Evolutionary conservation across 306 rosid genomes (phyloP).

Genomic region (Malus asiatica): DNA sequence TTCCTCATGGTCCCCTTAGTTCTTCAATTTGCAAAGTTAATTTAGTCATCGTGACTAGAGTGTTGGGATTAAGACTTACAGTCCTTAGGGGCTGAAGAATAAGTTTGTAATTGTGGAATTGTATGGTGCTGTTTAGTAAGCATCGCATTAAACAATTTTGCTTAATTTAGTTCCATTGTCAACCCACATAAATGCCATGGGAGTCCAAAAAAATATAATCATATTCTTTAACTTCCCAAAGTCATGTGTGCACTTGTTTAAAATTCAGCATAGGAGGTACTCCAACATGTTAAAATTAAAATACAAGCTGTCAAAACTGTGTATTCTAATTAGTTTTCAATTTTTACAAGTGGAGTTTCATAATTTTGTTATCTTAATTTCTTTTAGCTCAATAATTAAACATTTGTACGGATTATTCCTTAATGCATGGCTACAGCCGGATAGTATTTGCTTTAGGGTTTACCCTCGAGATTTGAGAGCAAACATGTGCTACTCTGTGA

Average conservation of each 20-base stretch:
- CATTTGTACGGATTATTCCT: background rate
- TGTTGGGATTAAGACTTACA: no score
- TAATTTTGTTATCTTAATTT: background rate
- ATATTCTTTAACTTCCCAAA: background rate
- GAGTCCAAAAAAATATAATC: background rate
- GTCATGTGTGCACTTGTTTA: background rate
- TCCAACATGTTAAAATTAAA: background rate
- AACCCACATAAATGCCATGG: constrained; percentile 3
- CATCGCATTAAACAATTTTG: background rate
- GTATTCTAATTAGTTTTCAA: background rate
- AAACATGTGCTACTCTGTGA: background rate
- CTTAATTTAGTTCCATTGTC: background rate
- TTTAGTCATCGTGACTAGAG: no score
- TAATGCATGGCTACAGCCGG: background rate
- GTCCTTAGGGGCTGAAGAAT: no score
- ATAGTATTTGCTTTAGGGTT: background rate
- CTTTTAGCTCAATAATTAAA: background rate
- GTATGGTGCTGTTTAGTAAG: background rate
- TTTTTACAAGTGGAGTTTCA: background rate
- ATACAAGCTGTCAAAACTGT: background rate
- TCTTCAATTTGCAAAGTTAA: no score
- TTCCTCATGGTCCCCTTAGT: no score
- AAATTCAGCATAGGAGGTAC: background rate
- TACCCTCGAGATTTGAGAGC: constrained; percentile 9
- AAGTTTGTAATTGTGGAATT: no score